A percentile compares a stretch with the other conserved stretches of the same genome.
Evolutionary conservation across 2,329 filamentous ascomycete species (phyloP).

Genomic region (Didymella pomorum): DNA sequence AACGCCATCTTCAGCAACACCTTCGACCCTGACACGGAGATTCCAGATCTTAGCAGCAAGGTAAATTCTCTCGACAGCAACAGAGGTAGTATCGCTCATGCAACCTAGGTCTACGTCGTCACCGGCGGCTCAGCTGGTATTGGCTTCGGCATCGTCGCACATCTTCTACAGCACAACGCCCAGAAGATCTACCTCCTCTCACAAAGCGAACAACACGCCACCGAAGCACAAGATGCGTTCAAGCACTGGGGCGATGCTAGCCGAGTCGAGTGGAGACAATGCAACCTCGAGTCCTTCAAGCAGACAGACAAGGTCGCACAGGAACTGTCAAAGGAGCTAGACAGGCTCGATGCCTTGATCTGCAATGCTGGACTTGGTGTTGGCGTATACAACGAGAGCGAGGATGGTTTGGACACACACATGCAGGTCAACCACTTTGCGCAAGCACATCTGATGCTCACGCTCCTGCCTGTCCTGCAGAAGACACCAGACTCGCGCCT

Average conservation of each 20-base stretch:
- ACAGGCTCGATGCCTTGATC: conserved; percentile 57
- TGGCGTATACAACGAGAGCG: conserved; percentile 58
- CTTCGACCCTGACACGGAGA: conserved; percentile 52
- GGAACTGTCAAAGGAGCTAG: conserved; percentile 52
- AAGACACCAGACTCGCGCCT: conserved; percentile 57
- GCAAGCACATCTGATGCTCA: conserved; percentile 59
- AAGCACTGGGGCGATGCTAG: conserved; percentile 55
- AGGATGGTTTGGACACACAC: conserved; percentile 60
- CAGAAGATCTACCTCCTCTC: conserved; percentile 59
- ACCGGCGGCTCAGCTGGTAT: conserved; percentile 61
- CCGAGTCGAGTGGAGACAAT: conserved; percentile 56
- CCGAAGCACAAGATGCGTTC: conserved; percentile 55
- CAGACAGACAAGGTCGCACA: conserved; percentile 58
- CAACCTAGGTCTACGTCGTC: conserved; percentile 54
- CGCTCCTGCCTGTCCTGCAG: conserved; percentile 56
- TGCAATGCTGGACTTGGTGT: conserved; percentile 61
- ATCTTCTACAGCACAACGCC: conserved; percentile 61
- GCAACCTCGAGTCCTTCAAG: conserved; percentile 57
- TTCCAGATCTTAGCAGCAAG: conserved; percentile 53
- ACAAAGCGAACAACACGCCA: conserved; percentile 59
- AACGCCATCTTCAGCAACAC: conserved; percentile 42
- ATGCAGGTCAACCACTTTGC: conserved; percentile 62
- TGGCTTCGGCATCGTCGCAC: conserved; percentile 61
- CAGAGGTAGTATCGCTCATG: background rate
- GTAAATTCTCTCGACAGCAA: conserved; percentile 21